phyloP scores from a whole-genome alignment of 2,329 filamentous ascomycete genomes.

The Colletotrichum musicola region DNA sequence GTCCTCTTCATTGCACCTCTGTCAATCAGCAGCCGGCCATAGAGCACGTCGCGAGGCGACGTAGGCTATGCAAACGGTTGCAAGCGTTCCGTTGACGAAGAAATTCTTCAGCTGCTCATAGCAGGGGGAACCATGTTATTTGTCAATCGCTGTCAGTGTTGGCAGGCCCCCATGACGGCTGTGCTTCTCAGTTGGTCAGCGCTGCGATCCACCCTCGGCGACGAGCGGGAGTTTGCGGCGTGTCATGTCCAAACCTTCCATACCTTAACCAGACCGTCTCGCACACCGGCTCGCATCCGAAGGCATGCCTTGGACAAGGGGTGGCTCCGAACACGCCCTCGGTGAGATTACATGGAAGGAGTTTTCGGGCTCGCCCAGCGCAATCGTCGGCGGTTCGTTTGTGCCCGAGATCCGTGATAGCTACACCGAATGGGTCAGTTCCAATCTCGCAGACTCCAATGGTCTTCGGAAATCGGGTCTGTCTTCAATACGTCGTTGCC shows the following conservation, averaged over 20 bases:
- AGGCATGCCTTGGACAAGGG: conserved; percentile 4
- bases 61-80: neutral
- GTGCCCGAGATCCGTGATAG: neutral
- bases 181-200: conserved; percentile 11
- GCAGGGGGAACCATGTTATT: conserved; percentile 37
- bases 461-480: neutral
- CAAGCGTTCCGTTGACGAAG: conserved; percentile 5
- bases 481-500: neutral
- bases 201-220: conserved; percentile 5
- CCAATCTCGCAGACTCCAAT: neutral
- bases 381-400: neutral
- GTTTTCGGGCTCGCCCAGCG: neutral
- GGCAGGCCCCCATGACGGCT: conserved; percentile 11
- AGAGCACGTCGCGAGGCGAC: too few relatives aligned
- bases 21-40: too few relatives aligned
- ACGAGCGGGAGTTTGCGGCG: conserved; percentile 10
- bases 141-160: conserved; percentile 26
- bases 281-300: conserved; percentile 17
- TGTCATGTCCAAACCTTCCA: conserved; percentile 14
- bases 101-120: conserved; percentile 20
- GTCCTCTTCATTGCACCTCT: too few relatives aligned
- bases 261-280: conserved; percentile 7
- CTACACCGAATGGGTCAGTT: neutral
- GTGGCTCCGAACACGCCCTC: neutral
- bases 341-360: neutral